These are phyloP conservation scores for Microthyrium microscopicum DNA, from an alignment of 2,329 filamentous ascomycete species.

Conservation along the genomic window DNA sequence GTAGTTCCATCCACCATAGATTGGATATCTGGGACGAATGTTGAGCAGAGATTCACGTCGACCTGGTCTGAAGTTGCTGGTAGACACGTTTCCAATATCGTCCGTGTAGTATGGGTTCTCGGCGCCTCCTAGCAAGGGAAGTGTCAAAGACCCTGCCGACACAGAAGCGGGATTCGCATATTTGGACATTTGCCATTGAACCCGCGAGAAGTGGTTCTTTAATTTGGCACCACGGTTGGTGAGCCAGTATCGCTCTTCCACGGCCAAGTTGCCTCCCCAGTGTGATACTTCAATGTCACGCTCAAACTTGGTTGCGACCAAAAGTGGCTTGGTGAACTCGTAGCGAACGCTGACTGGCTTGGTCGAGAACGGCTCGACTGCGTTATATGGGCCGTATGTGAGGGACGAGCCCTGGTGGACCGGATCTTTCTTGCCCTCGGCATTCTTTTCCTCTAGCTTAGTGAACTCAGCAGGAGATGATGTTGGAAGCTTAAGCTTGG, in stretches of 20 bases:
- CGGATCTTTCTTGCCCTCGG: slow-evolving; percentile 48
- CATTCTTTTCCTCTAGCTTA: slow-evolving; percentile 43
- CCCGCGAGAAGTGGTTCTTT: slow-evolving; percentile 34
- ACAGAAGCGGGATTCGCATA: slow-evolving; percentile 64
- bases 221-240: slow-evolving; percentile 68
- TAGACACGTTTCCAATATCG: slow-evolving; percentile 92
- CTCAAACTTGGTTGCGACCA: slow-evolving; percentile 62
- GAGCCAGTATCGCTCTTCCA: slow-evolving; percentile 85
- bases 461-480: slow-evolving; percentile 74
- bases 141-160: slow-evolving; percentile 66
- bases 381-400: slow-evolving; percentile 77
- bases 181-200: slow-evolving; percentile 28
- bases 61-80: slow-evolving; percentile 66
- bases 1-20: slow-evolving; percentile 97
- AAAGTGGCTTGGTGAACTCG: slow-evolving; percentile 86
- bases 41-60: slow-evolving; percentile 55
- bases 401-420: slow-evolving; percentile 72
- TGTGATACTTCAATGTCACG: slow-evolving; percentile 91
- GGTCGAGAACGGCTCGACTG: slow-evolving; percentile 59
- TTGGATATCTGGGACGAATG: slow-evolving; percentile 83
- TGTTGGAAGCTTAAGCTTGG: slow-evolving; percentile 77
- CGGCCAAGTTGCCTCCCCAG: slow-evolving; percentile 93
- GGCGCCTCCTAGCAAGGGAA: slow-evolving; percentile 65
- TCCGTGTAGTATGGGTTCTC: slow-evolving; percentile 88
- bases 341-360: slow-evolving; percentile 69